Base-by-base conservation (phyloP, 148 eudicot genomes). In the Amaranthus cruentus region DNA sequence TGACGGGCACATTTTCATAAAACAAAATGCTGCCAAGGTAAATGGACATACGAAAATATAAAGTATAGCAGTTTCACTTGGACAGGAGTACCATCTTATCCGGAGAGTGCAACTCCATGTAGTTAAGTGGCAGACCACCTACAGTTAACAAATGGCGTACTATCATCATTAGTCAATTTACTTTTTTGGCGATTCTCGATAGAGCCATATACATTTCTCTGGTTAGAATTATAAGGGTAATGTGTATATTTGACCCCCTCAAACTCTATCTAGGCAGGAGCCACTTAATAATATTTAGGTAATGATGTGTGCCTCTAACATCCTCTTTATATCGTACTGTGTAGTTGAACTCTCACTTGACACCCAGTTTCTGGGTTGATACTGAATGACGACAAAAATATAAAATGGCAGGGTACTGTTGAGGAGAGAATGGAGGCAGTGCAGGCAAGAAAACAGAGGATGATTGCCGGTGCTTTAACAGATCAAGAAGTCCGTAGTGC, bases 341-440 rank as follows among this genome's bases (percentile, higher is more conserved):
- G 18, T 5, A 38, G 8, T 44, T 18, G 13, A 66, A 3, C 38
- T 3, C 9, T 6, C 1, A 15, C 6, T 48, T 66, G 54, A n/a
- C 53, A 15, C 13, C 10, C 10, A 9, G 18, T 5, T n/a, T 3
- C 9, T 6, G 12, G 69, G 9, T 66, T 66, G 54, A 48, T 66
- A 7, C 5, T 65, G 68, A 65, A 47, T 66, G 69, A 66, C 15
- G 5, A 48, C 7, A 47, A 66, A 14, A 14, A 48, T 48, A 64
- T 51, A 13, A 18, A 62, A 48, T 51, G 69, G 73, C 89, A 95
- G 99, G 99, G 94, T 38, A 85, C 96, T 0, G 99, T 91, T 9
- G 99, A 95, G 83, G 93, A 95, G 81, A 87, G 92, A 86, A 95
- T 95, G 98, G 98, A 89, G 78, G 96, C 93, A 56, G 98, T 95